phyloP scores from a whole-genome alignment of 495 filamentous ascomycete species.

The Choiromyces venosus region DNA sequence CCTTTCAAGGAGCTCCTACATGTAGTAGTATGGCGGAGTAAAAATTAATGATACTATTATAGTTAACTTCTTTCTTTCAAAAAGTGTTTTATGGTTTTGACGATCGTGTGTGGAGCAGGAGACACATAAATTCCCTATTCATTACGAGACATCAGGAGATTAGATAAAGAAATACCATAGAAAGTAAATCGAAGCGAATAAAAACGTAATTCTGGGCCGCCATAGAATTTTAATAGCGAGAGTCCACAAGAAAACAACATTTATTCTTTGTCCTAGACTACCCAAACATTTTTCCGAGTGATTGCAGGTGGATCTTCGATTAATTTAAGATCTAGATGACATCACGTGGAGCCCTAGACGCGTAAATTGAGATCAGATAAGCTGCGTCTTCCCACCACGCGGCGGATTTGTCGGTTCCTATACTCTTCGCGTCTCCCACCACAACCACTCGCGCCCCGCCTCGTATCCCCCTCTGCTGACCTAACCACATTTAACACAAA shows the following conservation, averaged over 20 bases:
- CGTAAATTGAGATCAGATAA: constrained; percentile 36
- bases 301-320: background rate
- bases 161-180: background rate
- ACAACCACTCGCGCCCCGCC: constrained; percentile 1
- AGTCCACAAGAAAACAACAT: background rate
- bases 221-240: background rate
- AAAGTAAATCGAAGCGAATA: background rate
- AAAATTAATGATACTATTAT: background rate
- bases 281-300: background rate
- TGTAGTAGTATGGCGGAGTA: background rate
- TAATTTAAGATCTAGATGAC: background rate
- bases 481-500: constrained; percentile 5
- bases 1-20: background rate
- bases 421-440: constrained; percentile 2
- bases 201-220: background rate
- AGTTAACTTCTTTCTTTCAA: background rate
- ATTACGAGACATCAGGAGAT: background rate
- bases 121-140: background rate
- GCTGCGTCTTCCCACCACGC: constrained; percentile 7
- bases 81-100: background rate
- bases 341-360: constrained; percentile 24
- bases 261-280: background rate
- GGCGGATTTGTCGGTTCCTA: constrained; percentile 23
- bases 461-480: constrained; percentile 5
- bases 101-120: background rate